Conservation (phyloP, 768 basidiomycete species). For the Mycena rebaudengoi region DNA sequence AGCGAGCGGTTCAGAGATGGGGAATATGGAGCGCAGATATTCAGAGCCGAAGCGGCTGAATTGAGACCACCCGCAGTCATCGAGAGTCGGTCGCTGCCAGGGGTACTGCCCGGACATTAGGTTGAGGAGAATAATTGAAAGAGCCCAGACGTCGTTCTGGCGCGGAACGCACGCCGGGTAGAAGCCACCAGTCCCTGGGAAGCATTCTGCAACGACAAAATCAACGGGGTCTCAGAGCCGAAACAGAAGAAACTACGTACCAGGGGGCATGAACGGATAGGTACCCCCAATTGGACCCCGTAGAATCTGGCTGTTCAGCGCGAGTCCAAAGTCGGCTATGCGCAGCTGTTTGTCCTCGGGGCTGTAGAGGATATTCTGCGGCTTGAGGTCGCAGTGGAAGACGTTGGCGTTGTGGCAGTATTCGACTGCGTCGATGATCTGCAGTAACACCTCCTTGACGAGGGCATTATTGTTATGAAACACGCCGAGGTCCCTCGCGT, state of each 20-base stretch:
- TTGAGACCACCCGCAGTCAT: conserved; percentile 55
- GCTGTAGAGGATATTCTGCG: conserved; percentile 76
- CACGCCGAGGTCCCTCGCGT: conserved; percentile 46
- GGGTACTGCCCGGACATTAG: conserved; percentile 61
- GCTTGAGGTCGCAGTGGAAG: conserved; percentile 49
- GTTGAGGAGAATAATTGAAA: conserved; percentile 65
- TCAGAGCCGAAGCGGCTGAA: conserved; percentile 55
- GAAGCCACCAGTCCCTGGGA: background rate
- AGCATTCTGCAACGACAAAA: background rate
- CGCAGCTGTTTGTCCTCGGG: conserved; percentile 48
- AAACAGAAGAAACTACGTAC: background rate
- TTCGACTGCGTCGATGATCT: conserved; percentile 70
- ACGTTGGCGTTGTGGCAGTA: conserved; percentile 81
- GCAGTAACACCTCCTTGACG: conserved; percentile 59
- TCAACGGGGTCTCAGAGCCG: too few species aligned
- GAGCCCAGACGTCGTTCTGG: conserved; percentile 56
- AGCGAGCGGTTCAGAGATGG: conserved; percentile 58
- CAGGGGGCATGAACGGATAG: conserved; percentile 16
- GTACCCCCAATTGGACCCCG: conserved; percentile 30
- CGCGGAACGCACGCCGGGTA: too few species aligned
- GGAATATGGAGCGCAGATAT: conserved; percentile 58
- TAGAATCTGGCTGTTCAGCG: conserved; percentile 25
- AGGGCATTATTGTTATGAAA: conserved; percentile 52
- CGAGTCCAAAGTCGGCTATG: conserved; percentile 63
- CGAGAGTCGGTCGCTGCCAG: conserved; percentile 58